Evolutionary conservation across 495 filamentous ascomycete species (phyloP).

Genomic region (Mycothermus thermophilus): DNA sequence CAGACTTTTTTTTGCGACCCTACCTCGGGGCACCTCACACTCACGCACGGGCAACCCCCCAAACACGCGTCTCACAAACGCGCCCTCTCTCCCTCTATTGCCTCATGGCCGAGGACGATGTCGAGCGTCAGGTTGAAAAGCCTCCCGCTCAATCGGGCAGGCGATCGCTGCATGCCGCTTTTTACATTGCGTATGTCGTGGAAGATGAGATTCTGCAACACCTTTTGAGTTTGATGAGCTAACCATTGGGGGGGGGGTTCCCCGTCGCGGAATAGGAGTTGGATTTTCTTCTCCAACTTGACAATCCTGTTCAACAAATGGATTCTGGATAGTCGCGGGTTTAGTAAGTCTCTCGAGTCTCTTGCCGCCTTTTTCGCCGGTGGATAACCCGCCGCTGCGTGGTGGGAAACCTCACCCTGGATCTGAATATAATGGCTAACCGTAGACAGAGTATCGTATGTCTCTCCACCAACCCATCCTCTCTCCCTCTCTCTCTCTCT

Average conservation of each 20-base stretch:
- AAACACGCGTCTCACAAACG: too few relatives aligned
- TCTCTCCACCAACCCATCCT: not conserved
- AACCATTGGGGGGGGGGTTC: not conserved
- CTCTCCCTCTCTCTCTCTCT: not conserved
- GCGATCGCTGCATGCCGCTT: constrained; percentile 9
- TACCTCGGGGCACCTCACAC: too few relatives aligned
- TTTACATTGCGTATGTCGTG: constrained; percentile 12
- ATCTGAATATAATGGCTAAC: too few relatives aligned
- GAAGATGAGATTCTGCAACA: not conserved
- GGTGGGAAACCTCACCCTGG: too few relatives aligned
- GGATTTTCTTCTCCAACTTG: constrained; percentile 77
- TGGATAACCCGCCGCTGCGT: too few relatives aligned
- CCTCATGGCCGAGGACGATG: constrained; percentile 13
- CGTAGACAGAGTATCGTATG: constrained; percentile 19
- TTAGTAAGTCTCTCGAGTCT: constrained; percentile 46
- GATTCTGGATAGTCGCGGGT: constrained; percentile 60
- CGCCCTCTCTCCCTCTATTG: too few relatives aligned
- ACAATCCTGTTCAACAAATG: constrained; percentile 95
- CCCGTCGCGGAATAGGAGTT: constrained; percentile 38
- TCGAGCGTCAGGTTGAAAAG: constrained; percentile 13
- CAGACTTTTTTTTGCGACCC: too few relatives aligned
- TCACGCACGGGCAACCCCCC: too few relatives aligned
- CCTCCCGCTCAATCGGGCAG: constrained; percentile 3
- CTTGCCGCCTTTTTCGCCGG: not conserved
- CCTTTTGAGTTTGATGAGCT: not conserved